Base-by-base conservation (phyloP, 2,329 filamentous ascomycete genomes). In the Xylariaceae sp. region DNA sequence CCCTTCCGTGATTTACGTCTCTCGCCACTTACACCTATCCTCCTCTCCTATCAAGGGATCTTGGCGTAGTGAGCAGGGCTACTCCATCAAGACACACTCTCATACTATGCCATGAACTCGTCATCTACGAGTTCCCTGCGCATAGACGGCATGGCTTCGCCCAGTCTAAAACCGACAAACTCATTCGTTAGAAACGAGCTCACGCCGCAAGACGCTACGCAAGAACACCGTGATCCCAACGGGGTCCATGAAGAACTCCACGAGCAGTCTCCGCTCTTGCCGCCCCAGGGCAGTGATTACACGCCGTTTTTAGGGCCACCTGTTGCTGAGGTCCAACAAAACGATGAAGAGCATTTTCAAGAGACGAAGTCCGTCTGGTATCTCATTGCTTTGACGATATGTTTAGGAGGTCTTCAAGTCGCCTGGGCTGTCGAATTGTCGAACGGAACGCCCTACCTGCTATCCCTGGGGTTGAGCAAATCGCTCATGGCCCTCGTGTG, bases 401-500 rank as follows among this genome's bases (percentile, higher is more conserved):
- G 89, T 71, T 89, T 96, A 66, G 90, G 90, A 61, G 93, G 90
- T 23, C 78, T 97, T 63, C 93, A 97, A 76, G 89, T 97, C 66
- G 92, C 93, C 34, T 97, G 93, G 93, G 92, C 92, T 1, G 92
- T 96, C 48, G 93, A 97, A 74, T 80, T 96, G 48, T 96, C 92
- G 56, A 93, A 96, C 77, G 92, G 92, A 67, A 96, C 93, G 56
- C 89, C 90, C 4, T 94, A 89, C 70, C 77, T 94, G 47, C 77
- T 93, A 47, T 92, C 89, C 0, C 82, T 94, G 35, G 90, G 90
- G 9, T 81, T 94, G 74, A 91, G 86, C 80, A 92, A 93, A 76
- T 88, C 89, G 44, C 76, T 92, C 49, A 88, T 93, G 79, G 89
- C 90, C 15, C 80, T 92, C 64, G 89, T 93, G 41, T 94, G 90